Conservation (phyloP, 1,284 basidiomycete genomes). For the Cutaneotrichosporon daszewskae region DNA sequence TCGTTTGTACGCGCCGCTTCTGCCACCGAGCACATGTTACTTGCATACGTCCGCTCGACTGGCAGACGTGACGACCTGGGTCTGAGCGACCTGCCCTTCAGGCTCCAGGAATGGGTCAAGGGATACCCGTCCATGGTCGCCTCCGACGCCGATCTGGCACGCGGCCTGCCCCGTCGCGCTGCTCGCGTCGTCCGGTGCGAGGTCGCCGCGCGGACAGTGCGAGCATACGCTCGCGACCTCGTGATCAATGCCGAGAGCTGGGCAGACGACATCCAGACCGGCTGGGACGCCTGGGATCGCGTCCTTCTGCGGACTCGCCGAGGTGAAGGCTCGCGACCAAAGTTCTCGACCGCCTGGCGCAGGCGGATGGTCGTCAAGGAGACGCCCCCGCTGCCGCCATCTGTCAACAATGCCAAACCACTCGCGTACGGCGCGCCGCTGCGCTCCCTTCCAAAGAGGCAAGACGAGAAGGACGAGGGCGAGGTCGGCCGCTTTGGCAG, state of each 20-base stretch:
- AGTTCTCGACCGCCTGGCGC: constrained; percentile 31
- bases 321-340: constrained; percentile 30
- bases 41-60: constrained; percentile 76
- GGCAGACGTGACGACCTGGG: constrained; percentile 56
- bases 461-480: constrained; percentile 23
- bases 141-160: constrained; percentile 39
- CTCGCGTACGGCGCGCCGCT: constrained; percentile 11
- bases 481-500: constrained; percentile 67
- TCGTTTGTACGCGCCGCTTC: constrained; percentile 73
- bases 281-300: constrained; percentile 39
- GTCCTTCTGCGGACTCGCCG: constrained; percentile 25
- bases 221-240: constrained; percentile 74
- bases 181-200: constrained; percentile 66
- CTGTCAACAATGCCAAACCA: constrained; percentile 1
- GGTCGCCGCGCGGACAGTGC: constrained; percentile 66
- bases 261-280: constrained; percentile 50
- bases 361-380: constrained; percentile 36
- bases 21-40: constrained; percentile 80
- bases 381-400: constrained; percentile 23
- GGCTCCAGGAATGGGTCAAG: constrained; percentile 77
- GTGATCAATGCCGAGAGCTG: constrained; percentile 66
- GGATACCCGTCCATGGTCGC: constrained; percentile 70
- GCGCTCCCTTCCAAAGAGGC: background rate
- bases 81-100: constrained; percentile 61
- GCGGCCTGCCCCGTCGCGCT: constrained; percentile 59